These are phyloP conservation scores for Xeromyces bisporus DNA, from an alignment of 495 filamentous ascomycete species.

Conservation along the genomic window DNA sequence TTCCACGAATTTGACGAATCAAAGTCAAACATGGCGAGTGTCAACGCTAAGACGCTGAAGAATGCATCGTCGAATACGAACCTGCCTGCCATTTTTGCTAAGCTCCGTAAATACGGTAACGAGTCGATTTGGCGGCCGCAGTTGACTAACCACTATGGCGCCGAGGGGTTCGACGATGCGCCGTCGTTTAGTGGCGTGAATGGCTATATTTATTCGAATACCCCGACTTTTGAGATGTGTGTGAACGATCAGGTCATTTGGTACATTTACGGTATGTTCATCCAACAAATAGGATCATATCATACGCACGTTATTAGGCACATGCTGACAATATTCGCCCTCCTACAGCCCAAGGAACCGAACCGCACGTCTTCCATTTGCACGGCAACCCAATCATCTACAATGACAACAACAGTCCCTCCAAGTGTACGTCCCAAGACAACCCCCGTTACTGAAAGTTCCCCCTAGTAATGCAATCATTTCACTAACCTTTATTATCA, in stretches of 20 bases:
- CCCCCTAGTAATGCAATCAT: too few relatives aligned
- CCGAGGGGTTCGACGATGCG: not conserved
- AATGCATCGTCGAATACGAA: not conserved
- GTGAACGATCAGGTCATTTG: slow-evolving; percentile 1
- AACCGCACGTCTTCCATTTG: too few relatives aligned
- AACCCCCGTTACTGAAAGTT: too few relatives aligned
- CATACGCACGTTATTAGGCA: too few relatives aligned
- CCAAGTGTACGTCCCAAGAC: too few relatives aligned
- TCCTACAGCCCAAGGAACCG: too few relatives aligned
- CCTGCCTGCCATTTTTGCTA: not conserved
- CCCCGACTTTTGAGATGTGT: not conserved
- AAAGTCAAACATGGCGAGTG: not conserved
- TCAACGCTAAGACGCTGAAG: not conserved
- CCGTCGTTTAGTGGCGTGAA: not conserved
- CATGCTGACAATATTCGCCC: too few relatives aligned
- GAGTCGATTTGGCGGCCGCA: not conserved
- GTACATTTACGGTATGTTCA: slow-evolving; percentile 2
- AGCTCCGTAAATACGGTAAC: not conserved
- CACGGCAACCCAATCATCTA: too few relatives aligned
- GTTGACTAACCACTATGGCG: not conserved
- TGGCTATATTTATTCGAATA: not conserved
- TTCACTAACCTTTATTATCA: too few relatives aligned
- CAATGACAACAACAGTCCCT: too few relatives aligned
- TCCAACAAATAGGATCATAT: too few relatives aligned
- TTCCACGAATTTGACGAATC: not conserved